Evolutionary conservation across 2,329 filamentous ascomycete species (phyloP).

Genomic region (Colletotrichum godetiae): DNA sequence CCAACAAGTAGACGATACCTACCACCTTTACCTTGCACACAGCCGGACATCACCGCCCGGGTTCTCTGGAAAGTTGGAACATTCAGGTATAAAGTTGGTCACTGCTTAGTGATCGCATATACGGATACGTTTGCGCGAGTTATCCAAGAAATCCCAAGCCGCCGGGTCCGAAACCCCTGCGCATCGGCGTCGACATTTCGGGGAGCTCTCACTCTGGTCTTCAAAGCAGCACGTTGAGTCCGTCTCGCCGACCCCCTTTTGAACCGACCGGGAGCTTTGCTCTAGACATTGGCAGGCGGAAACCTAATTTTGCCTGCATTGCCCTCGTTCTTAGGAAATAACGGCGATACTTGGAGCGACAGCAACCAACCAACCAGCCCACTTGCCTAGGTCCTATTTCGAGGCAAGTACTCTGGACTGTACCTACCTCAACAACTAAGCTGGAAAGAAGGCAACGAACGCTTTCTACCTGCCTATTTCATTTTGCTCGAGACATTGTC

Average conservation of each 20-base stretch:
- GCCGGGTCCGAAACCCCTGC: constrained; percentile 20
- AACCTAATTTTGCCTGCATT: constrained; percentile 15
- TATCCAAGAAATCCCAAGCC: neutral
- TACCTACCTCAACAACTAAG: neutral
- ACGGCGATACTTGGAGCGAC: neutral
- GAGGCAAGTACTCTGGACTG: neutral
- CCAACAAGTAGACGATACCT: constrained; percentile 1
- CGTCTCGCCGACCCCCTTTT: neutral
- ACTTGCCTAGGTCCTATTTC: neutral
- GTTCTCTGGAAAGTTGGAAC: neutral
- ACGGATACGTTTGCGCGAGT: neutral
- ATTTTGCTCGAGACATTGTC: constrained; percentile 8
- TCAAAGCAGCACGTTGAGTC: neutral
- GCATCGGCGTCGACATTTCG: neutral
- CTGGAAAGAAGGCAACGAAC: neutral
- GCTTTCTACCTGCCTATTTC: neutral
- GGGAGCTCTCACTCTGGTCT: constrained; percentile 7
- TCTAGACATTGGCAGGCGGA: constrained; percentile 16
- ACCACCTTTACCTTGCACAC: neutral
- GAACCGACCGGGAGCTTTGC: constrained; percentile 16
- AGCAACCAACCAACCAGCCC: neutral
- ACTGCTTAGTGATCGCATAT: neutral
- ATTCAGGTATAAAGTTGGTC: neutral
- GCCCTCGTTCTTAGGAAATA: neutral
- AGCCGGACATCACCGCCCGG: neutral